These are phyloP conservation scores for Ophiostoma tasmaniense DNA, from an alignment of 2,329 filamentous ascomycete genomes.

Conservation along the genomic window DNA sequence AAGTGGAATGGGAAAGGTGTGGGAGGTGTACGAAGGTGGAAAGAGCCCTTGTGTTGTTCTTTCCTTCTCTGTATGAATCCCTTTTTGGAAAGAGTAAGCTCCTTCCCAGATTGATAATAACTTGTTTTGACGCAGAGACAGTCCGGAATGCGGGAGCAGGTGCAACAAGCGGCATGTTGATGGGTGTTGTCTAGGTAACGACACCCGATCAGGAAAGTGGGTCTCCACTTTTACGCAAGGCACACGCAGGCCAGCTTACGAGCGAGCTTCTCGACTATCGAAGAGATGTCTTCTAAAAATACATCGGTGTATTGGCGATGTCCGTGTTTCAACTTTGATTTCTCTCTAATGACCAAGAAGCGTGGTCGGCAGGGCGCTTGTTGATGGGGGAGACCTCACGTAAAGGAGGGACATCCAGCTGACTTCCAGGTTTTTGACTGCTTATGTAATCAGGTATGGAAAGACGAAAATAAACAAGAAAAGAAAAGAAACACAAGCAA, in stretches of 20 bases:
- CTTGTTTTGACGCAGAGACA: conserved; percentile 11
- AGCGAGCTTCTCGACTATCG: background rate
- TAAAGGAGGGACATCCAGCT: no score
- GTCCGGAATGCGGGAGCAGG: conserved; percentile 9
- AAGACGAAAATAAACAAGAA: background rate
- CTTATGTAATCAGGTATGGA: background rate
- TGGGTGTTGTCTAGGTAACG: conserved; percentile 13
- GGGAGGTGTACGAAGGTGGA: background rate
- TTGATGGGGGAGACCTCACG: background rate
- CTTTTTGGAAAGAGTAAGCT: background rate
- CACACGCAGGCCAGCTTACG: background rate
- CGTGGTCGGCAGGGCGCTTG: background rate
- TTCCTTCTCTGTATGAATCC: background rate
- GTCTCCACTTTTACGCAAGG: background rate
- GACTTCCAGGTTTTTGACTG: background rate
- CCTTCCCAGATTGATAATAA: background rate
- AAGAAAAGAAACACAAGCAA: background rate
- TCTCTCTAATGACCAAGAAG: background rate
- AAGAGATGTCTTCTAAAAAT: background rate
- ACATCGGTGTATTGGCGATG: background rate
- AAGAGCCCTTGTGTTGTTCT: background rate
- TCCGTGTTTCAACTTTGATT: background rate
- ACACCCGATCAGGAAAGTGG: conserved; percentile 8
- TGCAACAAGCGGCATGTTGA: conserved; percentile 12
- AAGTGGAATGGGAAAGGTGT: background rate